These are phyloP conservation scores for Polytrichum formosum DNA, from an alignment of 225 moss, liverwort and hornwort genomes.

Conservation along the genomic window DNA sequence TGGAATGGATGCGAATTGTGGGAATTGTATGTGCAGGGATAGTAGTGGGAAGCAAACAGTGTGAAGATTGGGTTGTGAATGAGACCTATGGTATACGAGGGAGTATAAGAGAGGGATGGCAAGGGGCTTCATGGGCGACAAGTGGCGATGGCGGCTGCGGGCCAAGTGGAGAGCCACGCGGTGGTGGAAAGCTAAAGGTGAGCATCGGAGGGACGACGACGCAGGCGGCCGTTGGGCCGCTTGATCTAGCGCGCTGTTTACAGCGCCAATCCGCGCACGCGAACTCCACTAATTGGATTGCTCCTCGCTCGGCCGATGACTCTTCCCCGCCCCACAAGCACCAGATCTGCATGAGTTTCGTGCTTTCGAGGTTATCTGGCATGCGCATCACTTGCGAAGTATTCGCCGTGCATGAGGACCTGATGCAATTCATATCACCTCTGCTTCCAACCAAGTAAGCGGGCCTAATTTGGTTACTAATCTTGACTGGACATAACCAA, in stretches of 20 bases:
- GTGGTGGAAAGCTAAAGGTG: constrained; percentile 1
- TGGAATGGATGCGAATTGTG: background rate
- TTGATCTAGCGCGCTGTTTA: background rate
- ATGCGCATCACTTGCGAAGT: too few relatives aligned
- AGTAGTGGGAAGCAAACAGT: background rate
- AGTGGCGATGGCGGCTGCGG: background rate
- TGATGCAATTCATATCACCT: too few relatives aligned
- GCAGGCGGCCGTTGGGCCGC: background rate
- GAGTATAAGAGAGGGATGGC: constrained; percentile 29
- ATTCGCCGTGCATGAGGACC: too few relatives aligned
- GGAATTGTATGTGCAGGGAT: background rate
- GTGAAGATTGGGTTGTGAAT: background rate
- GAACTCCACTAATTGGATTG: too few relatives aligned
- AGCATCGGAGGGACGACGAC: background rate
- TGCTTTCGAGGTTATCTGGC: too few relatives aligned
- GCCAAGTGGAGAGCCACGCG: constrained; percentile 30
- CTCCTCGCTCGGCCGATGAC: too few relatives aligned
- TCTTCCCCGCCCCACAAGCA: too few relatives aligned
- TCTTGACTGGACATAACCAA: too few relatives aligned
- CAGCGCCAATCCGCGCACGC: too few relatives aligned
- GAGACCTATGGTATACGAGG: background rate
- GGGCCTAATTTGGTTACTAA: too few relatives aligned
- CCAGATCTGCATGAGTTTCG: too few relatives aligned
- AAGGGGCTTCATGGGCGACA: constrained; percentile 29
- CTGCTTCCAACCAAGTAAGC: too few relatives aligned